A percentile compares a stretch with the other conserved stretches of the same genome.
Conservation (phyloP, 2,329 filamentous ascomycete genomes). For the Colletotrichum destructivum region DNA sequence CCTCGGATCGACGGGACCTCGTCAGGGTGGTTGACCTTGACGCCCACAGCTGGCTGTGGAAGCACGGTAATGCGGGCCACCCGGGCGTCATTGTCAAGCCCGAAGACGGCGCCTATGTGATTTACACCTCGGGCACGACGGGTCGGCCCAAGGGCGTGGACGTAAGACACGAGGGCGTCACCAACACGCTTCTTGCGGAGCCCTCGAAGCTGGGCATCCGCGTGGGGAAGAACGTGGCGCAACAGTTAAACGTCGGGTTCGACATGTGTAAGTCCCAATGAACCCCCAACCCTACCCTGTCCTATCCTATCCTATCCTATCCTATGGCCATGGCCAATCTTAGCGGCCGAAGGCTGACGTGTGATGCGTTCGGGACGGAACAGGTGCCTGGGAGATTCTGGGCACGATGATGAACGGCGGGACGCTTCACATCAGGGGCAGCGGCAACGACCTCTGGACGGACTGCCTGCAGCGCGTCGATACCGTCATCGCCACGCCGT, state of each 20-base stretch:
- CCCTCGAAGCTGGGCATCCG: constrained; percentile 61
- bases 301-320: no score
- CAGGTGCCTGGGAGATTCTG: constrained; percentile 74
- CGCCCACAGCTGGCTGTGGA: constrained; percentile 37
- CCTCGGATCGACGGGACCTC: constrained; percentile 15
- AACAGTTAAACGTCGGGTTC: constrained; percentile 71
- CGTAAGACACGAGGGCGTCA: constrained; percentile 61
- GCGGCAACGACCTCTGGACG: constrained; percentile 42
- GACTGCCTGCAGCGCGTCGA: constrained; percentile 43
- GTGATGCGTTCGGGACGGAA: neutral
- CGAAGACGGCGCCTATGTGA: constrained; percentile 61
- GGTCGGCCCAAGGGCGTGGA: constrained; percentile 73
- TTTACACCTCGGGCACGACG: constrained; percentile 72
- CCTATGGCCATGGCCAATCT: no score
- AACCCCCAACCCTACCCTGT: constrained; percentile 3
- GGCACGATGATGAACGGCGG: constrained; percentile 48
- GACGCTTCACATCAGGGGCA: constrained; percentile 44
- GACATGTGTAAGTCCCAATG: constrained; percentile 68
- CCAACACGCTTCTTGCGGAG: constrained; percentile 30
- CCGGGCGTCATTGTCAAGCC: constrained; percentile 50
- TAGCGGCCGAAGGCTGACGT: constrained; percentile 12
- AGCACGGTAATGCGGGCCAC: constrained; percentile 37
- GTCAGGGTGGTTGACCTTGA: constrained; percentile 40
- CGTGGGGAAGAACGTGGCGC: constrained; percentile 66
- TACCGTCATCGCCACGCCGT: constrained; percentile 43